Evolutionary conservation across 164 flowering plant genomes (phyloP).

Genomic region (Dillenia suffruticosa): DNA sequence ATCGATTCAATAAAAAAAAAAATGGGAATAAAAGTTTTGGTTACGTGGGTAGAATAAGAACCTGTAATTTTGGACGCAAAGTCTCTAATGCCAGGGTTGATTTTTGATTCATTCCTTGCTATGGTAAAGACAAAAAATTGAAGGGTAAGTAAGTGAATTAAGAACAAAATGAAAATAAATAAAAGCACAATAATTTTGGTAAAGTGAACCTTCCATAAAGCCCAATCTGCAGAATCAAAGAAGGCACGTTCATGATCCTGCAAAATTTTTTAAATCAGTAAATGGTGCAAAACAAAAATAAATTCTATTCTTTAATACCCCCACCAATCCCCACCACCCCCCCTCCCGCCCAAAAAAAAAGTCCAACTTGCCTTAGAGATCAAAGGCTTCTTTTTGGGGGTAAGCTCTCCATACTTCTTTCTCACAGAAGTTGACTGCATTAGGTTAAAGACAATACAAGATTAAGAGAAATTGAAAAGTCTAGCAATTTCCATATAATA

Average conservation of each 20-base stretch:
- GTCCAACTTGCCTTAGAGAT: constrained; percentile 56
- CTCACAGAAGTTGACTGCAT: constrained; percentile 17
- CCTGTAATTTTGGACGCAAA: constrained; percentile 76
- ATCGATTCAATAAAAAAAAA: no score
- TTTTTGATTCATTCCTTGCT: constrained; percentile 70
- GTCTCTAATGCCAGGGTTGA: constrained; percentile 49
- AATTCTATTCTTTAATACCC: neutral
- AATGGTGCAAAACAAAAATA: neutral
- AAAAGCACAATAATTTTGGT: neutral
- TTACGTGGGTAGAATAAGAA: constrained; percentile 4
- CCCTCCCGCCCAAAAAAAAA: neutral
- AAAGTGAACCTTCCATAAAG: constrained; percentile 63
- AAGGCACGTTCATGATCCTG: constrained; percentile 64
- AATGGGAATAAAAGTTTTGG: no score
- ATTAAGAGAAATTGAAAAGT: constrained; percentile 1
- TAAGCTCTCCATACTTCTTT: constrained; percentile 66
- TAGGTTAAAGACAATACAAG: neutral
- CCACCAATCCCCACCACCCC: no score
- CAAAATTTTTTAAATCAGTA: neutral
- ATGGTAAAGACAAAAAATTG: neutral
- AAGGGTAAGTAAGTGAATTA: constrained; percentile 6
- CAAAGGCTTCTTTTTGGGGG: constrained; percentile 81
- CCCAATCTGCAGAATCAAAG: constrained; percentile 94
- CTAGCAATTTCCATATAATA: neutral
- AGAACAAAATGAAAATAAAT: neutral